Base-by-base conservation (phyloP, 306 rosid genomes). In the Arachis stenosperma region DNA sequence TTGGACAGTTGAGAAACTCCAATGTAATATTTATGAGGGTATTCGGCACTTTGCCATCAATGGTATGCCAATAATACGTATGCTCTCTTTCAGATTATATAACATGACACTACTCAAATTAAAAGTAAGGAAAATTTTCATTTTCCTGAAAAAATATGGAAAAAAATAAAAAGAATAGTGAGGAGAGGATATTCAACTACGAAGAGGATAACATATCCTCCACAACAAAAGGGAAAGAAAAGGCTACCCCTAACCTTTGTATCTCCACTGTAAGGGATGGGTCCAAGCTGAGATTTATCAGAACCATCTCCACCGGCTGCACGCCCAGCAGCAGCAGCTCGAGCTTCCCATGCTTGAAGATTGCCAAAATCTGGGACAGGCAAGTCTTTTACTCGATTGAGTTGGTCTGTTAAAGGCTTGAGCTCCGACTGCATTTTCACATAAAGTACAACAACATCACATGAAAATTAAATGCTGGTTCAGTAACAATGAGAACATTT, bases 261-360 rank as follows among this genome's bases (percentile, higher is more conserved):
- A 75, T 90, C 96, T 39, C 93, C 96, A 79, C 83, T 76, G 77
- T 84, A 86, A 68, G 96, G 96, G 90, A 90, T 83, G 54, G 91
- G 84, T 0, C 88, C 92, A 67, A 84, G 14, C 27, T 82, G 85
- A 48, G 88, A 75, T 12, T 87, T 79, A 79, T 81, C 86, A 70
- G 91, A 84, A 43, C 90, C 93, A 83, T 86, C 90, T 39, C 91
- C 90, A 78, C 88, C 83, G 69, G 74, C 89, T 11, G 84, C 88
- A 79, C 88, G 93, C 69, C 82, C 84, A 64, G 88, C 85, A 50
- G 88, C 87, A 79, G 86, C 81, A 52, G 93, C 93, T 68, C 88
- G 85, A 36, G 85, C 91, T 78, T 90, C 96, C 96, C 96, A 90
- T 78, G 96, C 90, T 80, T 71, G 87, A 82, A 90, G 96, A 78